Evolutionary conservation across 176 grass and related monocot genomes (phyloP).

Genomic region (Oryza coarctata): DNA sequence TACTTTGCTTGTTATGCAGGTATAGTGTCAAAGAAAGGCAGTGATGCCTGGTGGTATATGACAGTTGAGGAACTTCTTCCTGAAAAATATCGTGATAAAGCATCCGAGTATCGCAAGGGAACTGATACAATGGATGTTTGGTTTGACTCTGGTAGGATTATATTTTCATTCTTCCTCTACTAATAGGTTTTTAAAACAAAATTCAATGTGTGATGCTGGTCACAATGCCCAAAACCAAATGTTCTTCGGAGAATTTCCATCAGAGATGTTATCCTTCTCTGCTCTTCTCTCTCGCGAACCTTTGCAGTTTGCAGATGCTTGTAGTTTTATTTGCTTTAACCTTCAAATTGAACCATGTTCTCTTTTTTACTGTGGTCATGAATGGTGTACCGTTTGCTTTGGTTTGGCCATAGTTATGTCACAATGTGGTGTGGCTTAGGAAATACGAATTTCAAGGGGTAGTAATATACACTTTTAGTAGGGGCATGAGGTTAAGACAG

Average conservation of each 20-base stretch:
- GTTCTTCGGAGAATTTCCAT: neutral
- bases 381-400: neutral
- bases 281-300: neutral
- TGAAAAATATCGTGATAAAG: slow-evolving; percentile 69
- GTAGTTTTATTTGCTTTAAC: slow-evolving; percentile 2
- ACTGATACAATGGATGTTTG: slow-evolving; percentile 99
- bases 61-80: slow-evolving; percentile 89
- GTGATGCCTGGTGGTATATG: slow-evolving; percentile 98
- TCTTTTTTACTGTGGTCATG: neutral
- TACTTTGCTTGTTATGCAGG: slow-evolving; percentile 43
- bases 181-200: slow-evolving; percentile 12
- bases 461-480: neutral
- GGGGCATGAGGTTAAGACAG: neutral
- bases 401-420: neutral
- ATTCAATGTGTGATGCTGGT: slow-evolving; percentile 22
- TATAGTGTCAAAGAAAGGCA: slow-evolving; percentile 83
- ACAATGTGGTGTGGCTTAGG: neutral
- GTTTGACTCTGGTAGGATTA: slow-evolving; percentile 88
- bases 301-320: neutral
- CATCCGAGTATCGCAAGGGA: slow-evolving; percentile 81
- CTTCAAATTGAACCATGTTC: neutral
- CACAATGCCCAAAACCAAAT: slow-evolving; percentile 8
- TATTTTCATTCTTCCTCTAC: slow-evolving; percentile 24
- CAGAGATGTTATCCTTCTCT: neutral
- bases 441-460: neutral